Percentiles rank a stretch among this genome's conserved stretches.
These are phyloP conservation scores for Galeopsis tetrahit DNA, from an alignment of 257 asterid genomes.

Conservation along the genomic window DNA sequence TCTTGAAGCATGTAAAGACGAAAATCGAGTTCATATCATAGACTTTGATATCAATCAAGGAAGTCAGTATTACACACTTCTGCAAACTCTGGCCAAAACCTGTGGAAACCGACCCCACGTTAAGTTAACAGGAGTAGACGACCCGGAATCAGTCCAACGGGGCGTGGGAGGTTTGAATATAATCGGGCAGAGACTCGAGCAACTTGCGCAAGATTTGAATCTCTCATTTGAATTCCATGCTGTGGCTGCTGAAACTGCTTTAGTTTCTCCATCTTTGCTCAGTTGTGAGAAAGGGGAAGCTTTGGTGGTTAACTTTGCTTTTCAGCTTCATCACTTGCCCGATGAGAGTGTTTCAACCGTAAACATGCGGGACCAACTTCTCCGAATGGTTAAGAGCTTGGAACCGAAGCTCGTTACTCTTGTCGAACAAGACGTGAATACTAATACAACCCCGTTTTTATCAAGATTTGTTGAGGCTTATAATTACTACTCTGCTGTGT, in stretches of 20 bases:
- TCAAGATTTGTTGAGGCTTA: slow-evolving; percentile 82
- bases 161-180: slow-evolving; percentile 66
- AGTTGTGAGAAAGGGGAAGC: slow-evolving; percentile 69
- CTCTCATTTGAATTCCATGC: slow-evolving; percentile 73
- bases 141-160: slow-evolving; percentile 93
- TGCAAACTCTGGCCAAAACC: slow-evolving; percentile 63
- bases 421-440: slow-evolving; percentile 90
- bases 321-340: slow-evolving; percentile 98
- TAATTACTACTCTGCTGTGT: slow-evolving; percentile 74
- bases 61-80: slow-evolving; percentile 85
- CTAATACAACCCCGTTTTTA: slow-evolving; percentile 85
- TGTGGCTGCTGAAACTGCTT: slow-evolving; percentile 63
- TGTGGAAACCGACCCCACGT: slow-evolving; percentile 64
- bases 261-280: slow-evolving; percentile 62
- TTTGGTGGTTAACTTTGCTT: slow-evolving; percentile 80
- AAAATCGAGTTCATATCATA: slow-evolving; percentile 70
- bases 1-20: slow-evolving; percentile 67
- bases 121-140: slow-evolving; percentile 83
- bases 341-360: slow-evolving; percentile 89
- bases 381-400: slow-evolving; percentile 85
- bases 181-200: slow-evolving; percentile 75
- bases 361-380: slow-evolving; percentile 83
- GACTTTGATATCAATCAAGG: slow-evolving; percentile 97
- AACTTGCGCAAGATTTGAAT: slow-evolving; percentile 62
- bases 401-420: slow-evolving; percentile 82